Percentiles rank a stretch among this genome's conserved stretches.
Evolutionary conservation across 257 asterid species (phyloP).

Genomic region (Solanum bulbocastanum): DNA sequence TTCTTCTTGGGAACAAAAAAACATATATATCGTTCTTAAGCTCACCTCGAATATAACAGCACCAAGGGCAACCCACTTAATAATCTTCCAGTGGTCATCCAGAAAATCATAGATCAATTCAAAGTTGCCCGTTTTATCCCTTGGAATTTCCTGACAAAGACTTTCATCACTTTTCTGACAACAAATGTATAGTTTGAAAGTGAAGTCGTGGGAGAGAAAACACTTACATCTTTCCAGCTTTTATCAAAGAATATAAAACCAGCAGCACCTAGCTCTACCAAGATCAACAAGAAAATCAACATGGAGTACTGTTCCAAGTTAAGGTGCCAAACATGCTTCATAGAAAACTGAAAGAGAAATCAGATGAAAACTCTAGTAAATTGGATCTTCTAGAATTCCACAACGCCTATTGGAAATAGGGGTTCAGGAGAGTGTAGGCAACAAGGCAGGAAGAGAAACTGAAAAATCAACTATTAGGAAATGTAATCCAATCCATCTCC

Average conservation of each 20-base stretch:
- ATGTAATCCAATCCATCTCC: neutral
- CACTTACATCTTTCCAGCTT: conserved; percentile 81
- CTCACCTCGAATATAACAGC: conserved; percentile 63
- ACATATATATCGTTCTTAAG: neutral
- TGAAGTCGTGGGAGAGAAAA: neutral
- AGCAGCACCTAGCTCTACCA: conserved; percentile 74
- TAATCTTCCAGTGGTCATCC: conserved; percentile 58
- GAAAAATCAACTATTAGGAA: neutral
- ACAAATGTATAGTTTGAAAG: neutral
- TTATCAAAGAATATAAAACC: conserved; percentile 88
- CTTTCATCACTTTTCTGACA: neutral
- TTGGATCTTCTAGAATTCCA: neutral
- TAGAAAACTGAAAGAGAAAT: neutral
- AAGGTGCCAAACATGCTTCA: conserved; percentile 45
- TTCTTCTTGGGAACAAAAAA: neutral
- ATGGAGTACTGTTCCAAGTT: conserved; percentile 58
- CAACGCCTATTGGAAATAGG: neutral
- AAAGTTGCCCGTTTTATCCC: conserved; percentile 53
- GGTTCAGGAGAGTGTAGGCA: neutral
- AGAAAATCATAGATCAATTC: conserved; percentile 55
- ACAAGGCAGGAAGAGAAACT: neutral
- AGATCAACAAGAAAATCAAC: conserved; percentile 66
- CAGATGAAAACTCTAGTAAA: neutral
- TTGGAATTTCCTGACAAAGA: conserved; percentile 50
- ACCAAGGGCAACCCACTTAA: conserved; percentile 83